Percentiles rank a stretch among this genome's conserved stretches.
phyloP scores from a whole-genome alignment of 2,329 filamentous ascomycete genomes.

The Bipolaris gigantea region DNA sequence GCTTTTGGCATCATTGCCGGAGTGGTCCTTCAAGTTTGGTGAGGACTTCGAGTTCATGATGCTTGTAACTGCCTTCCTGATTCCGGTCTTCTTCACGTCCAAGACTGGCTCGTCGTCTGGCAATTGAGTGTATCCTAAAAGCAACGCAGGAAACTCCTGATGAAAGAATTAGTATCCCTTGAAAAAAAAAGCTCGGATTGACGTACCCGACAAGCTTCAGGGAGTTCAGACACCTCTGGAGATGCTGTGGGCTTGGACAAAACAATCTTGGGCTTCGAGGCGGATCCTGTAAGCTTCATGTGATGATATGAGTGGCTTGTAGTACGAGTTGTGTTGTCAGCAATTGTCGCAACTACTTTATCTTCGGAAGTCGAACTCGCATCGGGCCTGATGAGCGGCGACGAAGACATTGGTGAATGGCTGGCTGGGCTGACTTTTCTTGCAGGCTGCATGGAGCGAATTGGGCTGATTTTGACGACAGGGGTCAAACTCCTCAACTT shows the following conservation, averaged over 20 bases:
- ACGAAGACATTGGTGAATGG: not conserved
- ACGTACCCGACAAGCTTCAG: not conserved
- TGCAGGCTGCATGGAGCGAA: conserved; percentile 29
- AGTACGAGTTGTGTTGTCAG: not conserved
- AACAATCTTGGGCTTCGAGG: not conserved
- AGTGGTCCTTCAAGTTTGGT: not conserved
- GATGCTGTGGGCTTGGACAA: not conserved
- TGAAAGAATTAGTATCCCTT: not conserved
- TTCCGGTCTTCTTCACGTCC: not conserved
- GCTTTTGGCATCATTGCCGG: not conserved
- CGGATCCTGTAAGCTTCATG: not conserved
- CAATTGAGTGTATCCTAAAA: not conserved
- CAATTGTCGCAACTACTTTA: not conserved
- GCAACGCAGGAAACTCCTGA: not conserved
- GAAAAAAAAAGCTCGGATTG: not conserved
- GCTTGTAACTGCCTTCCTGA: not conserved
- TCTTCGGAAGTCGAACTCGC: not conserved
- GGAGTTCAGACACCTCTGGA: not conserved
- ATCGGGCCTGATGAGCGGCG: not conserved
- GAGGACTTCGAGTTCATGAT: not conserved
- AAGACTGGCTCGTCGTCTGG: not conserved
- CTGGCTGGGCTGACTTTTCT: conserved; percentile 11
- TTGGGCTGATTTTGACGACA: conserved; percentile 19
- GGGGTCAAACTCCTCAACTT: not conserved
- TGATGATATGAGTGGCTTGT: not conserved